Conservation (phyloP, 257 asterid species). For the Plectranthus barbatus region DNA sequence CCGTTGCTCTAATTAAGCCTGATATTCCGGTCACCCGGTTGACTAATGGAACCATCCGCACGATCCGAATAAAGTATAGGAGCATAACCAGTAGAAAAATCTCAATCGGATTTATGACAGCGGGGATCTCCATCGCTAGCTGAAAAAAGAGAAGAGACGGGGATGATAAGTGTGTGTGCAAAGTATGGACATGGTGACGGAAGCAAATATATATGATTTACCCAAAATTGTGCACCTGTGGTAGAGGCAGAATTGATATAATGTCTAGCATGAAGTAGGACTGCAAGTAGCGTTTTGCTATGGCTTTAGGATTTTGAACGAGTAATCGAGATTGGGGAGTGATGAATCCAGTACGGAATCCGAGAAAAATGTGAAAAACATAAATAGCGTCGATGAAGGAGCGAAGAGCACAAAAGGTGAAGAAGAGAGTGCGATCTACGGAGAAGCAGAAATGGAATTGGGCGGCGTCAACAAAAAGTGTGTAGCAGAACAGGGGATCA, state of each 20-base stretch:
- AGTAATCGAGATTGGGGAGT: slow-evolving; percentile 38
- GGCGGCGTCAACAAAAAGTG: slow-evolving; percentile 31
- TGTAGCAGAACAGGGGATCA: slow-evolving; percentile 57
- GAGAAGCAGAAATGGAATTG: slow-evolving; percentile 30
- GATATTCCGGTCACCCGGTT: slow-evolving; percentile 36
- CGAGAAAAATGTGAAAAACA: slow-evolving; percentile 37
- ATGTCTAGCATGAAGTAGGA: slow-evolving; percentile 44
- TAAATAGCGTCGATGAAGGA: slow-evolving; percentile 42
- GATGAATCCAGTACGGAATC: slow-evolving; percentile 48
- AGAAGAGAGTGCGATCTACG: slow-evolving; percentile 28
- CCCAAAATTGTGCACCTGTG: slow-evolving; percentile 33
- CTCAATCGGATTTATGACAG: background rate
- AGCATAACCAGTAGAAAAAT: slow-evolving; percentile 24
- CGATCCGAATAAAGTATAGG: slow-evolving; percentile 42
- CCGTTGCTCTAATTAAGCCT: background rate
- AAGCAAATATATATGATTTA: too few relatives aligned
- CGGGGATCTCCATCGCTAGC: background rate
- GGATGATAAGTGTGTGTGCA: too few relatives aligned
- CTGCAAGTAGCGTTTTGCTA: slow-evolving; percentile 38
- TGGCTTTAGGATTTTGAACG: slow-evolving; percentile 34
- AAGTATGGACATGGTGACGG: too few relatives aligned
- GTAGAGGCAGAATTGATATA: slow-evolving; percentile 53
- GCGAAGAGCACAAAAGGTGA: slow-evolving; percentile 43
- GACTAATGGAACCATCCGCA: slow-evolving; percentile 38
- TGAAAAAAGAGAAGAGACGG: background rate